phyloP scores from a whole-genome alignment of 2,329 filamentous ascomycete genomes.

The Fusarium udum region DNA sequence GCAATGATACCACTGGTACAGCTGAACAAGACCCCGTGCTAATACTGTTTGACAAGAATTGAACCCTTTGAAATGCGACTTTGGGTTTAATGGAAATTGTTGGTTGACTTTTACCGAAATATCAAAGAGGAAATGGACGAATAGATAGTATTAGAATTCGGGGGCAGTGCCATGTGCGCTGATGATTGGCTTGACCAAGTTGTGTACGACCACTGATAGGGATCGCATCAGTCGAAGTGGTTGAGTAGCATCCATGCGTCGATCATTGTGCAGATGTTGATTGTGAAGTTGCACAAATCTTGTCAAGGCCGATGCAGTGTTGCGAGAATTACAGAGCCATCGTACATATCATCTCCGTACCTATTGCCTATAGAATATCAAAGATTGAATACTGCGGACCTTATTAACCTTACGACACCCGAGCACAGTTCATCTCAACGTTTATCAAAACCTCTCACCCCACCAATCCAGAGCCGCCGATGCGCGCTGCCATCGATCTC shows the following conservation, averaged over 20 bases:
- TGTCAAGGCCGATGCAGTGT: background rate
- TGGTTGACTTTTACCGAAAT: background rate
- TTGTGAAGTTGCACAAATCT: slow-evolving; percentile 7
- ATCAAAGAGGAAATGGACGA: background rate
- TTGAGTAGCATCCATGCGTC: slow-evolving; percentile 28
- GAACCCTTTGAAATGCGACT: background rate
- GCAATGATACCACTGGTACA: slow-evolving; percentile 17
- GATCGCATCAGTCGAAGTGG: slow-evolving; percentile 6
- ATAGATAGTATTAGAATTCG: slow-evolving; percentile 25
- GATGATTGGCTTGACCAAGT: slow-evolving; percentile 42
- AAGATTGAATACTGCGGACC: background rate
- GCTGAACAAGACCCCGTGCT: slow-evolving; percentile 27
- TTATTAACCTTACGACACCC: background rate
- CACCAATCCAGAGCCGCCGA: slow-evolving; percentile 17
- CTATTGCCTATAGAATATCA: background rate
- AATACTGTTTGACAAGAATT: slow-evolving; percentile 28
- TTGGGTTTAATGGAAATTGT: slow-evolving; percentile 1
- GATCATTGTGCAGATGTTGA: slow-evolving; percentile 20
- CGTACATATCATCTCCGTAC: background rate
- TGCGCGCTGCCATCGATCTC: slow-evolving; percentile 17
- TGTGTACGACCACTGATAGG: background rate
- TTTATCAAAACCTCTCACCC: background rate
- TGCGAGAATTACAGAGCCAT: background rate
- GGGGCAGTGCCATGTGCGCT: slow-evolving; percentile 44
- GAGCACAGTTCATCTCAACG: slow-evolving; percentile 3